Percentiles rank a stretch among this genome's conserved stretches.
Evolutionary conservation across 768 basidiomycete genomes (phyloP).

Genomic region (Macrolepiota dolichaula): DNA sequence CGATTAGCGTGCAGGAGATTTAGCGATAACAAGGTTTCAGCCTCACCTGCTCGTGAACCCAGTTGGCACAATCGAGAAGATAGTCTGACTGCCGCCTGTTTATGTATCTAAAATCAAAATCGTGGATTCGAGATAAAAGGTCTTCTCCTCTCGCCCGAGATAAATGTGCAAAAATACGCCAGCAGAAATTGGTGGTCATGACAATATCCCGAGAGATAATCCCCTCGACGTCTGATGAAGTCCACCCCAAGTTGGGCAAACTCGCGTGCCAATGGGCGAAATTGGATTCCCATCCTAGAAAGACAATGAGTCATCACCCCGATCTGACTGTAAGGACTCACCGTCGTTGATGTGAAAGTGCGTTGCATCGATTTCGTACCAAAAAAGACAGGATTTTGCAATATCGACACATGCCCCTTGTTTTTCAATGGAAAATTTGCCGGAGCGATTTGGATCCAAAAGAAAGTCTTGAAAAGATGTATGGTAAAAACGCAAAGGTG

Average conservation of each 20-base stretch:
- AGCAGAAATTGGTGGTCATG: neutral
- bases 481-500: neutral
- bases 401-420: neutral
- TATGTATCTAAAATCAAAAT: conserved; percentile 1
- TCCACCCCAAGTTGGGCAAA: neutral
- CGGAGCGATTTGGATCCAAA: neutral
- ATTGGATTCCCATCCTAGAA: neutral
- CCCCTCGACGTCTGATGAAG: neutral
- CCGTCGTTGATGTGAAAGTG: neutral
- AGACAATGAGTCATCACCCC: neutral
- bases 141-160: neutral
- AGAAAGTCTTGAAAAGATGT: neutral
- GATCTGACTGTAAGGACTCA: neutral
- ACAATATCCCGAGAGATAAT: neutral
- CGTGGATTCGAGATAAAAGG: neutral
- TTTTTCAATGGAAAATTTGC: neutral
- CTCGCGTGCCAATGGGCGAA: neutral
- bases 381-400: neutral
- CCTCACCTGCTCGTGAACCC: neutral
- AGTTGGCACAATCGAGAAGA: neutral
- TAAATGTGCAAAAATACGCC: neutral
- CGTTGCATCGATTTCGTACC: neutral
- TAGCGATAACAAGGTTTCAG: neutral
- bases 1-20: neutral
- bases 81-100: neutral